phyloP scores from a whole-genome alignment of 2,329 filamentous ascomycete genomes.

The Periglandula ipomoeae region DNA sequence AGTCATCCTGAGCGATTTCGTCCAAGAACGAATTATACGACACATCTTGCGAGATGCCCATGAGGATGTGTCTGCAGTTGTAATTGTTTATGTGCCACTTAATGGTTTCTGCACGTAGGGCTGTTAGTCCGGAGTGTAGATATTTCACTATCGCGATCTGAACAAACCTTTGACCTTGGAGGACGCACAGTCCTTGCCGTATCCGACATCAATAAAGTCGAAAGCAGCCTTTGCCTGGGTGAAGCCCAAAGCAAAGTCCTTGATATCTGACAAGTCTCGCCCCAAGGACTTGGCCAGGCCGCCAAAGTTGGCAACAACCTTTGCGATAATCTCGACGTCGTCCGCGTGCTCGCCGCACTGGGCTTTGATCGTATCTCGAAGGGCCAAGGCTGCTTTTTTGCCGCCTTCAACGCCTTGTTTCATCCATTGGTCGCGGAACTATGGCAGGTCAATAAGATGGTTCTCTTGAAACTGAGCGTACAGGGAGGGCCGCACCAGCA shows the following conservation, averaged over 20 bases:
- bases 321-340: constrained; percentile 45
- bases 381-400: constrained; percentile 39
- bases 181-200: constrained; percentile 48
- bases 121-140: not conserved
- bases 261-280: constrained; percentile 38
- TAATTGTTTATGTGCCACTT: constrained; percentile 49
- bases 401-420: constrained; percentile 46
- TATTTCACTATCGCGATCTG: too few relatives aligned
- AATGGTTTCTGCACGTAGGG: constrained; percentile 31
- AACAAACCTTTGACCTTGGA: constrained; percentile 48
- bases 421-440: constrained; percentile 48
- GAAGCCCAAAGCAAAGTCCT: constrained; percentile 51
- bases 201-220: constrained; percentile 55
- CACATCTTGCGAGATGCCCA: constrained; percentile 54
- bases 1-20: constrained; percentile 38
- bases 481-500: constrained; percentile 36
- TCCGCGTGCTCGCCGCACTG: constrained; percentile 34
- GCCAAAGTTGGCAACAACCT: constrained; percentile 45
- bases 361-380: constrained; percentile 38
- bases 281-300: constrained; percentile 41
- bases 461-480: not conserved
- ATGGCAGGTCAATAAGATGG: constrained; percentile 7
- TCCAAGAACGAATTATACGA: constrained; percentile 52
- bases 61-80: constrained; percentile 52
- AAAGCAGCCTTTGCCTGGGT: constrained; percentile 49